These are phyloP conservation scores for Hypoxylon intermedium DNA, from an alignment of 495 filamentous ascomycete genomes.

Conservation along the genomic window DNA sequence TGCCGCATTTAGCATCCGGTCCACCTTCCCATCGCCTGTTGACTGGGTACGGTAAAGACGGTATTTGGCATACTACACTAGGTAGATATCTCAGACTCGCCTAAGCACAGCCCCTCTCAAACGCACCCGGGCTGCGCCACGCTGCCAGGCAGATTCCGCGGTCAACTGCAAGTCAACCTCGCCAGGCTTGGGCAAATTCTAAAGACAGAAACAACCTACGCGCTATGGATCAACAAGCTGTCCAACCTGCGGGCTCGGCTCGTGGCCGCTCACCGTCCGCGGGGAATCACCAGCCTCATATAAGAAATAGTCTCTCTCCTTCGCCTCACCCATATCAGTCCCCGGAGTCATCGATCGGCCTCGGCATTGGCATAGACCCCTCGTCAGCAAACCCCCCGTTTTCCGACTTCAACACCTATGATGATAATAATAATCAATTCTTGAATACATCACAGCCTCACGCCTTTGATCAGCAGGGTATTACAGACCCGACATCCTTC, in stretches of 20 bases:
- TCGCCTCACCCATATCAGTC: constrained; percentile 55
- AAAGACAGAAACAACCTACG: constrained; percentile 45
- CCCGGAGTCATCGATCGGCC: constrained; percentile 53
- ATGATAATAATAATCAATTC: constrained; percentile 44
- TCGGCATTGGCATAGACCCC: constrained; percentile 56
- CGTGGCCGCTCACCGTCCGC: constrained; percentile 58
- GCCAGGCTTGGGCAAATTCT: constrained; percentile 41
- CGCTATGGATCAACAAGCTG: constrained; percentile 57
- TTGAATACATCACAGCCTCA: constrained; percentile 52
- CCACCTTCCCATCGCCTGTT: constrained; percentile 15
- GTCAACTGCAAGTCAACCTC: constrained; percentile 40
- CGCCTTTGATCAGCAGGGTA: constrained; percentile 43
- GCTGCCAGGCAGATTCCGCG: constrained; percentile 41
- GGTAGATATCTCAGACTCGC: constrained; percentile 21
- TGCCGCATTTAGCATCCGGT: constrained; percentile 12
- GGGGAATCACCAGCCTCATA: constrained; percentile 55
- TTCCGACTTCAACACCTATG: constrained; percentile 47
- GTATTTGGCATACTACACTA: constrained; percentile 11
- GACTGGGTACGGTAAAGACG: constrained; percentile 19
- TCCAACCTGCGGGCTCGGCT: constrained; percentile 44
- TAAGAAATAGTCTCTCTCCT: constrained; percentile 59
- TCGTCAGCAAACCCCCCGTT: constrained; percentile 46
- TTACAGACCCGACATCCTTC: constrained; percentile 46
- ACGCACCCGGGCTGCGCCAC: constrained; percentile 43
- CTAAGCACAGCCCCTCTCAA: constrained; percentile 43